Evolutionary conservation across 2,329 filamentous ascomycete genomes (phyloP), one percentile per base, ranked within the genome.

Genomic region (Cytospora leucostoma): DNA sequence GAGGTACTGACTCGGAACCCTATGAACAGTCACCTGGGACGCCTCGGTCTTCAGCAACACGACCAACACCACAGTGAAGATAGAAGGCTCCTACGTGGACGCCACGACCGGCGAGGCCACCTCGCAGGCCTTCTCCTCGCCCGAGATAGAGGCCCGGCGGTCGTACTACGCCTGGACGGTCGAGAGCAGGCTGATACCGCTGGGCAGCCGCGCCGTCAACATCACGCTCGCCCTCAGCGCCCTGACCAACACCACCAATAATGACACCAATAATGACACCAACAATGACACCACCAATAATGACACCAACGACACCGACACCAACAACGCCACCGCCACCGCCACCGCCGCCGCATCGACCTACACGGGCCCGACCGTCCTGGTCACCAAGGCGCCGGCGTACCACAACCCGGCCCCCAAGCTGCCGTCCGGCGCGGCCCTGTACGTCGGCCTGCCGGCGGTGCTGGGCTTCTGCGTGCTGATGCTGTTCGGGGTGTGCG

Each of bases 11-110:
- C 27, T 27, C 27, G 27, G 27, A 4, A 17, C 19, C n/a, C 37
- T 12, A 4, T 32, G 13, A 27, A 27, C 54, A 86, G 84, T 86
- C 60, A 84, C 82, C 34, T 86, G 84, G 83, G 83, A 87, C 67
- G 75, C 82, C 32, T 73, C 77, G 57, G 82, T 76, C 73, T 85
- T 83, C 75, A 75, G 76, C 68, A 75, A 76, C 68, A 70, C 74
- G 55, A 73, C 75, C 61, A 77, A 78, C 68, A 74, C 74, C 32
- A 77, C 74, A 53, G 70, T 80, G 60, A 68, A 72, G 10, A 57
- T 77, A 57, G 67, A 72, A 5, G 76, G 74, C 68, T 72, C 73
- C 69, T 77, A 78, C 66, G 73, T 80, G 66, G 77, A 82, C 70
- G 72, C 74, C 66, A 74, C 74, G 61, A 68, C 66, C 1, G 71